Base-by-base conservation (phyloP, 1,284 basidiomycete genomes). In the Mixia osmundae region DNA sequence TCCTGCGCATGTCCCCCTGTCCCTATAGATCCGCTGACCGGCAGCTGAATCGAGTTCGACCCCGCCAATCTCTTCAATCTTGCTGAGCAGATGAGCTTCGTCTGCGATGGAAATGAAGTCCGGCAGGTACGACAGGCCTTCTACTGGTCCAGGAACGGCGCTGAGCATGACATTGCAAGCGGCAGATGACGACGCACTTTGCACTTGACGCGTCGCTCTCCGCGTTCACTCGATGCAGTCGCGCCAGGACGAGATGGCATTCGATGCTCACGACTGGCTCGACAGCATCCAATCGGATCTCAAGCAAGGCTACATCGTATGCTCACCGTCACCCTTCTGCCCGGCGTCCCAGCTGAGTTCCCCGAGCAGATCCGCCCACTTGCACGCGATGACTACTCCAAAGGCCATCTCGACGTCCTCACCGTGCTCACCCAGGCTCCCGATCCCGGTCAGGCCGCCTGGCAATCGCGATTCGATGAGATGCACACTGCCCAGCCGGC, bases 361-460 rank as follows among this genome's bases (percentile, higher is more conserved):
- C 24, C 24, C 19, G 5, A 6, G 7, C 50, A 89, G 78, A 69
- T 91, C 18, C 80, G 89, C 15, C 89, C 89, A 0, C 65, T 95
- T 10, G 69, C 83, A 0, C 71, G 71, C 11, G 72, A 73, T 22
- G 89, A 95, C 64, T 74, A 87, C 58, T 53, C 58, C 8, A 71
- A 82, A 16, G 74, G 76, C 1, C 83, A 95, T 58, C 72, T 95
- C 47, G 54, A 62, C 18, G 72, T 94, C 10, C 74, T 95, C 42
- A 60, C 70, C 14, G 72, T 76, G 25, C 69, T 97, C 28, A 76
- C 85, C 2, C 58, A 67, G 35, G 70, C 75, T 6, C 71, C 78
- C 3, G 76, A 83, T 52, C 68, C 74, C 8, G 73, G 79, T 25
- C 67, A 70, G 32, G 61, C 59, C 0, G 68, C 72, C 3, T 83